Evolutionary conservation across 2,329 filamentous ascomycete species (phyloP).

Genomic region (Nigrospora osmanthi): DNA sequence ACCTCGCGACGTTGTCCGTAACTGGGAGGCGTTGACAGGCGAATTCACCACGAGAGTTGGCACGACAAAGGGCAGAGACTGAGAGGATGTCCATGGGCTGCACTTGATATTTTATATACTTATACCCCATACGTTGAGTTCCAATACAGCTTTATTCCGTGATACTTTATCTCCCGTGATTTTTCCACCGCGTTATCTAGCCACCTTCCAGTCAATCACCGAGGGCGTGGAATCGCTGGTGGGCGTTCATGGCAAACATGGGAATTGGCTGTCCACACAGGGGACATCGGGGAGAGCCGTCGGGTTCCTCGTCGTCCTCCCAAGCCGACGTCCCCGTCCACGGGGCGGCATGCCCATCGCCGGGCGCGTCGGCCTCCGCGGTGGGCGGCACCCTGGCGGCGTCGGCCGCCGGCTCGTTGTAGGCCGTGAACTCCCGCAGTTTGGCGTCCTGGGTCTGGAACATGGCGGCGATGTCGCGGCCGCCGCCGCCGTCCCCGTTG

Average conservation of each 20-base stretch:
- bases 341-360: too few species aligned
- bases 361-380: too few species aligned
- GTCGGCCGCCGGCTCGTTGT: conserved; percentile 24
- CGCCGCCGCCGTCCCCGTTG: conserved; percentile 40
- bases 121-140: too few species aligned
- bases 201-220: conserved; percentile 3
- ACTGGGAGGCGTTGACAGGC: neutral
- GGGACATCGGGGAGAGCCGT: conserved; percentile 28
- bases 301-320: conserved; percentile 12
- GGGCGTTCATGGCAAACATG: conserved; percentile 49
- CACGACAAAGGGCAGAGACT: too few species aligned
- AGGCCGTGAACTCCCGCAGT: conserved; percentile 58
- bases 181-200: neutral
- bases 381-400: too few species aligned
- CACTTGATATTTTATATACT: too few species aligned
- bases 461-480: conserved; percentile 75
- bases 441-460: conserved; percentile 67
- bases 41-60: too few species aligned
- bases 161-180: too few species aligned
- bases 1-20: neutral
- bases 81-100: too few species aligned
- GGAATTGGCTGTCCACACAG: conserved; percentile 47
- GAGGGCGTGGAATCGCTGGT: conserved; percentile 42
- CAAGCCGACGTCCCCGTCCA: neutral
- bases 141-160: too few species aligned